Conservation (phyloP, 1,139 yeast species). For the Groenewaldozyma auringiensis region DNA sequence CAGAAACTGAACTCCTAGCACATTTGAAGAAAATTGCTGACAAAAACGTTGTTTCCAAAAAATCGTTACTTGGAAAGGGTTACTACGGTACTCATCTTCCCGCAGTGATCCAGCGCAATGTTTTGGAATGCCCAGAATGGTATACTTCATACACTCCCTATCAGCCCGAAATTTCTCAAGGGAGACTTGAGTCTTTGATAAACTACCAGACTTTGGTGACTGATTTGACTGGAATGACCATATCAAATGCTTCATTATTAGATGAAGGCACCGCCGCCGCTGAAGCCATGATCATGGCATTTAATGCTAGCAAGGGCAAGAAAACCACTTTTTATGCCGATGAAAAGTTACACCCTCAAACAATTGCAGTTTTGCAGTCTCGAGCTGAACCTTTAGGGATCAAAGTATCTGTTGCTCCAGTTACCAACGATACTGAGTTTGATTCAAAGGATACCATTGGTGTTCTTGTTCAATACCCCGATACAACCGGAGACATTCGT, state of each 20-base stretch:
- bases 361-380: slow-evolving; percentile 66
- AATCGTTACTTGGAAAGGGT: slow-evolving; percentile 86
- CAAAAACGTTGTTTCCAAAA: slow-evolving; percentile 55
- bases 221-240: slow-evolving; percentile 84
- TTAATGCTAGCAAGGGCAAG: slow-evolving; percentile 60
- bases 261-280: slow-evolving; percentile 99
- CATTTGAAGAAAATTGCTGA: slow-evolving; percentile 62
- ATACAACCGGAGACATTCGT: slow-evolving; percentile 68
- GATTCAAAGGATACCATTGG: slow-evolving; percentile 61
- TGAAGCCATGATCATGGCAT: slow-evolving; percentile 89
- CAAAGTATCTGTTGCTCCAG: slow-evolving; percentile 27
- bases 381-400: slow-evolving; percentile 74
- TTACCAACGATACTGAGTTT: slow-evolving; percentile 50
- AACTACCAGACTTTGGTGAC: slow-evolving; percentile 86
- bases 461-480: slow-evolving; percentile 84
- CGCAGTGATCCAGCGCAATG: slow-evolving; percentile 85
- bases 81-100: slow-evolving; percentile 88
- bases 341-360: slow-evolving; percentile 73
- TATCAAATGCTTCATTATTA: slow-evolving; percentile 87
- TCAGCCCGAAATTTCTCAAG: slow-evolving; percentile 97
- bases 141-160: slow-evolving; percentile 97
- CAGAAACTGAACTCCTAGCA: slow-evolving; percentile 73
- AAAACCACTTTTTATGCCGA: slow-evolving; percentile 66
- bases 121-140: slow-evolving; percentile 95
- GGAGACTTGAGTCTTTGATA: slow-evolving; percentile 80